Percentiles rank a stretch among this genome's conserved stretches.
Conservation (phyloP, 306 rosid genomes). For the Casuarina glauca region DNA sequence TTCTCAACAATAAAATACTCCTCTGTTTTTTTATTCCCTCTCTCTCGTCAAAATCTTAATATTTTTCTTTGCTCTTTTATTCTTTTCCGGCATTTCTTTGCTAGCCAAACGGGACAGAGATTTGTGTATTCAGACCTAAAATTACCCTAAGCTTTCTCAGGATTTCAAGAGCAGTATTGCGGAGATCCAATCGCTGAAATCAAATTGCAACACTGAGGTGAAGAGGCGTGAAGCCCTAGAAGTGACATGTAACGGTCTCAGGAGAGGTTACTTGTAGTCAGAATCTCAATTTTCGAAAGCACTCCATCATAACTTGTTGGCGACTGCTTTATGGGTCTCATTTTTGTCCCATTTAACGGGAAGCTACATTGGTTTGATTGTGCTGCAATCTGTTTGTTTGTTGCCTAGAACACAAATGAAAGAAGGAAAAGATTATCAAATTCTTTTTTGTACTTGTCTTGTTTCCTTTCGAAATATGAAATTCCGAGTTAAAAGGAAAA, state of each 20-base stretch:
- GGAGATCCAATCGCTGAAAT: conserved; percentile 52
- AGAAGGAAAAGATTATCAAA: neutral
- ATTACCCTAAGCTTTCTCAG: conserved; percentile 23
- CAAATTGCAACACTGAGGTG: conserved; percentile 41
- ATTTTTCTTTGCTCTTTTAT: too few relatives aligned
- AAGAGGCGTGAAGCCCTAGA: conserved; percentile 63
- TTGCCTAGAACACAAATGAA: neutral
- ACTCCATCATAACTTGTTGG: neutral
- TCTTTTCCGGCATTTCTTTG: neutral
- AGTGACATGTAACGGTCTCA: conserved; percentile 42
- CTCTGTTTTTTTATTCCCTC: too few relatives aligned
- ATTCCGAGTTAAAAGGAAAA: neutral
- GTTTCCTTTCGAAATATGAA: neutral
- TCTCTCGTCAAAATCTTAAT: too few relatives aligned
- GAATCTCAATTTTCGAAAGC: neutral
- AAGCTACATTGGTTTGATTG: neutral
- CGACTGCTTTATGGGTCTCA: neutral
- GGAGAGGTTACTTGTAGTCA: conserved; percentile 36
- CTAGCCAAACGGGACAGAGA: conserved; percentile 7
- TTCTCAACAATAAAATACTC: too few relatives aligned
- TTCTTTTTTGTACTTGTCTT: neutral
- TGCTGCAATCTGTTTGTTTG: neutral
- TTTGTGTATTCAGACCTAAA: neutral
- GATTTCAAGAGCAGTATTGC: conserved; percentile 49
- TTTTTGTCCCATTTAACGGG: neutral